Conservation (phyloP, 768 basidiomycete species). For the Sporobolomyces pararoseus region DNA sequence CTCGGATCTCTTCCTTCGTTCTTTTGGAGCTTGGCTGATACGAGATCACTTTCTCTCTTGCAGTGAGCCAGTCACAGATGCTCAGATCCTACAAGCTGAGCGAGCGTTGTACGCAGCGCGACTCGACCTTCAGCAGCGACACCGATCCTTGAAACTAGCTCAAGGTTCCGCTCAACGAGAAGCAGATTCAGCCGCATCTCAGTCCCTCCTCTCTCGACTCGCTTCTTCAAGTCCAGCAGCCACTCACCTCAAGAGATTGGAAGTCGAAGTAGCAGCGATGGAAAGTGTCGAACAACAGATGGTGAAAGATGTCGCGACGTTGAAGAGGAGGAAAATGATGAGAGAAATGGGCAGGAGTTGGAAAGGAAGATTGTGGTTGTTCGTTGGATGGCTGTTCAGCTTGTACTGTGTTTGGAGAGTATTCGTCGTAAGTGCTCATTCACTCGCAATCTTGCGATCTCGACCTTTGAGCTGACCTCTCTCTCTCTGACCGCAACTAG, state of each 20-base stretch:
- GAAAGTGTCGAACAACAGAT: conserved; percentile 43
- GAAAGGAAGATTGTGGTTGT: conserved; percentile 38
- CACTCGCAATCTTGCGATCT: not conserved
- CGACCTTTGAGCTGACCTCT: too few species aligned
- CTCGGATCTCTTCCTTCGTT: not conserved
- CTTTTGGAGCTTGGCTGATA: not conserved
- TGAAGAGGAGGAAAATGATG: conserved; percentile 39
- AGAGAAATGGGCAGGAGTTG: conserved; percentile 42
- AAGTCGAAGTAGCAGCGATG: conserved; percentile 42
- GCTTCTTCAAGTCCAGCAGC: conserved; percentile 20
- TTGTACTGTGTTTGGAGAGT: conserved; percentile 44
- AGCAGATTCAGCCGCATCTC: conserved; percentile 21
- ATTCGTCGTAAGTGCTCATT: conserved; percentile 33
- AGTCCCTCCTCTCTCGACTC: conserved; percentile 34
- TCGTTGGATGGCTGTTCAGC: conserved; percentile 43
- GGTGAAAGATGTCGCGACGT: conserved; percentile 38
- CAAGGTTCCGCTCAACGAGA: conserved; percentile 35
- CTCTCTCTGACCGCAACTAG: conserved; percentile 21
- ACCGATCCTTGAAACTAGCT: conserved; percentile 31
- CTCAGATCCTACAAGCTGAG: conserved; percentile 39
- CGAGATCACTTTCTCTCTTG: not conserved
- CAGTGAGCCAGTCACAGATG: conserved; percentile 42
- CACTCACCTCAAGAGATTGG: conserved; percentile 37
- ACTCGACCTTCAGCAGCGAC: conserved; percentile 38
- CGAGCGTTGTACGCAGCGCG: conserved; percentile 40